Evolutionary conservation across 2,329 filamentous ascomycete genomes (phyloP), one percentile per base, ranked within the genome.

Genomic region (Aspergillaceae sp.): DNA sequence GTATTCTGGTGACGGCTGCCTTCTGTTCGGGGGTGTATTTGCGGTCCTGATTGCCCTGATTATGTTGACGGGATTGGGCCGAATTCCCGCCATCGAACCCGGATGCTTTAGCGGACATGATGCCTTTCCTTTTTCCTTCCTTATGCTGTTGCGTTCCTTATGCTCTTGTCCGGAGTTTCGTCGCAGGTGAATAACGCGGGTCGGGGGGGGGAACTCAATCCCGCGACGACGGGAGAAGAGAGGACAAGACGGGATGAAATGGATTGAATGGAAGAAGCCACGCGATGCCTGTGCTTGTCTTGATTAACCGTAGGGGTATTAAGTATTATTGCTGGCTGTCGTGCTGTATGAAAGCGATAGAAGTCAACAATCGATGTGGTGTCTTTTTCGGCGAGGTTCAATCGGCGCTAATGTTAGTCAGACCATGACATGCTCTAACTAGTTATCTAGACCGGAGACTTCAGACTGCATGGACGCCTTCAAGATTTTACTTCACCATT

Each of bases 1-100:
- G 83, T 64, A 98, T 92, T 54, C 92, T 82, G 58, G 94, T 73
- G 30, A 98, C 92, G 28, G 91, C 91, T 2, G 86, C 83, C 66
- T 94, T 92, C 64, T 98, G 92, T 58, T 96, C 90, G 29, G 80
- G 74, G 1, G 92, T 98, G 70, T 82, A 95, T 63, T 86, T 74
- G 47, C 70, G 65, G 19, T 74, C 71, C 56, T 74, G 72, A 43
- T 72, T 74, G 29, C 73, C 73, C 51, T 74, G 71, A 36, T 71
- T 74, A 51, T 74, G 72, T 19, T 73, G 68, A 52, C 72, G 67
- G 42, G 65, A 69, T 54, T 63, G 67, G 42, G 70, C 67, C 19
- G 19, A 19, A 44, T 68, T 63, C 45, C 71, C 71, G 50, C 66
- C 63, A 51, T 73, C 68, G 40, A 66, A 68, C 48, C 72, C 72